phyloP scores from a whole-genome alignment of 306 rosid species.

The Lathyrus tuberosus region DNA sequence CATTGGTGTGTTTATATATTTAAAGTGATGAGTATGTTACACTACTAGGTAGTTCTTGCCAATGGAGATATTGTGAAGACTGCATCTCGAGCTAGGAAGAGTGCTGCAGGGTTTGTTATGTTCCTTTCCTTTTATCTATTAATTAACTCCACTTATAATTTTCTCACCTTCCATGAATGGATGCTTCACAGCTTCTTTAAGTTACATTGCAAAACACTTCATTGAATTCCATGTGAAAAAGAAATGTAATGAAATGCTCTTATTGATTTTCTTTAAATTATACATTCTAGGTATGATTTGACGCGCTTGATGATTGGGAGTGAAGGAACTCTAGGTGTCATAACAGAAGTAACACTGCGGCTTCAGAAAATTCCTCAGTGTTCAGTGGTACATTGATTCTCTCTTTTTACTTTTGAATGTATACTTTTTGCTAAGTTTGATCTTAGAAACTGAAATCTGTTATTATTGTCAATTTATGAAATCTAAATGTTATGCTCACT shows the following conservation, averaged over 20 bases:
- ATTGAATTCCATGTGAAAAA: slow-evolving; percentile 4
- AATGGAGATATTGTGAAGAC: slow-evolving; percentile 92
- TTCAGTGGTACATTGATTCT: slow-evolving; percentile 69
- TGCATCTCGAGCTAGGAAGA: slow-evolving; percentile 94
- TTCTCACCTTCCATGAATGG: background rate
- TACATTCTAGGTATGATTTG: slow-evolving; percentile 75
- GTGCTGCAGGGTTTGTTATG: slow-evolving; percentile 88
- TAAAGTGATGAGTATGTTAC: slow-evolving; percentile 41
- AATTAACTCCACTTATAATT: slow-evolving; percentile 35
- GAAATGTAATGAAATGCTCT: slow-evolving; percentile 27
- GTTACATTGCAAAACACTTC: slow-evolving; percentile 17
- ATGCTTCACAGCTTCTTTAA: slow-evolving; percentile 5
- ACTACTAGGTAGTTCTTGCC: slow-evolving; percentile 79
- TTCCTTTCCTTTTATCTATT: slow-evolving; percentile 27
- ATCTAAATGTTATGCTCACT: slow-evolving; percentile 19
- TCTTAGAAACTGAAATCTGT: slow-evolving; percentile 27
- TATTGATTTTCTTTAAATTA: slow-evolving; percentile 21
- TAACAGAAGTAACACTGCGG: slow-evolving; percentile 86
- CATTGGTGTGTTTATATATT: slow-evolving; percentile 34
- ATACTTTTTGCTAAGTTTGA: slow-evolving; percentile 36
- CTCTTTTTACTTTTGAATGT: slow-evolving; percentile 13
- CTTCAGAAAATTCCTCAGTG: slow-evolving; percentile 87
- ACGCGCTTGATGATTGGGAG: slow-evolving; percentile 97
- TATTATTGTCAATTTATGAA: slow-evolving; percentile 20
- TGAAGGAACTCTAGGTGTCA: slow-evolving; percentile 94